Evolutionary conservation across 2,329 filamentous ascomycete genomes (phyloP), one percentile per base, ranked within the genome.

Genomic region (Pseudogymnoascus sp.): DNA sequence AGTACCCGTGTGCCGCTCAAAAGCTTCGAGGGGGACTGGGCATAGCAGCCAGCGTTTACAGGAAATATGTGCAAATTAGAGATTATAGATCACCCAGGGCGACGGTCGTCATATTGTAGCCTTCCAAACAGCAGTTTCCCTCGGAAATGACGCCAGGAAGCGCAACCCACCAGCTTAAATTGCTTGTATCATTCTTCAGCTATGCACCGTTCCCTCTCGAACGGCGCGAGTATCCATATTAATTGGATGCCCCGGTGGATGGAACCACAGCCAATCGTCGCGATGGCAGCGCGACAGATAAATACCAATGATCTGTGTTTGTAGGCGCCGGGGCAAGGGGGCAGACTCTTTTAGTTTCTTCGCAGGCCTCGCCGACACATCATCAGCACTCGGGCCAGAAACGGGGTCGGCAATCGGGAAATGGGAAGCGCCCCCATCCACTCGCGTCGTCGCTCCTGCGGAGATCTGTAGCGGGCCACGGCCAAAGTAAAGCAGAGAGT

Each of bases 341-440:
- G 19, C 14, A n/a, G 10, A 4, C 8, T 14, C 10, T 54, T 31
- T 54, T 54, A 16, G 23, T 10, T 31, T 54, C 31, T 31, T n/a
- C 5, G 19, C 25, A 54, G 48, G n/a, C 23, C 48, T 31, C 25
- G 48, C 48, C 48, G 48, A 31, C n/a, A 31, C 48, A 54, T 16
- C 48, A 54, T 13, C 48, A 54, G 48, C 25, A 54, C 48, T 54
- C 48, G 48, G 48, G 48, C 48, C 48, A 54, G 48, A 54, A 54
- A 54, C 48, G 48, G 25, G 48, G 48, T 54, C 48, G 48, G 48
- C 48, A 54, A 54, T 54, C 25, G 48, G 48, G 48, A 54, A 31
- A 54, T 25, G 48, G 48, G 48, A 54, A 31, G 48, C 48, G 48
- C 48, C 48, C 48, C 48, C 48, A 54, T 54, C 48, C 48, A 54